Percentiles rank a stretch among this genome's conserved stretches.
Evolutionary conservation across 2,329 filamentous ascomycete species (phyloP).

Genomic region (Daldinia eschscholtzii): DNA sequence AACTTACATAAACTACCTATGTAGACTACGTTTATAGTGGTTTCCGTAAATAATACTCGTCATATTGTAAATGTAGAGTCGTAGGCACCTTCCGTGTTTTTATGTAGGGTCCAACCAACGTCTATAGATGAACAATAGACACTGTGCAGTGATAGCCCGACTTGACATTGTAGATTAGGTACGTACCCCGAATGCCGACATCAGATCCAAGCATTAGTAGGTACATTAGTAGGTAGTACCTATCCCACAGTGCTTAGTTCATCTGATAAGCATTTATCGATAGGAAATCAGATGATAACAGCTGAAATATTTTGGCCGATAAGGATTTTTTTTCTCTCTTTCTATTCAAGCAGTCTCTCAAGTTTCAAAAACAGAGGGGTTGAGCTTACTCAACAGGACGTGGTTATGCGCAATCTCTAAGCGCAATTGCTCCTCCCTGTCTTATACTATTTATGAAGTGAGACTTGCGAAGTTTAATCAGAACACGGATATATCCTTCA

Average conservation of each 20-base stretch:
- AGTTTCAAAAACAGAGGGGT: conserved; percentile 17
- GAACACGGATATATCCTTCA: neutral
- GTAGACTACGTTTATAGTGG: neutral
- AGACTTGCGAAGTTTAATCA: neutral
- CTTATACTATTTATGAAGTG: neutral
- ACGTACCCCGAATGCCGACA: conserved; percentile 21
- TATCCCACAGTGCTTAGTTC: neutral
- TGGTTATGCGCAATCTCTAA: conserved; percentile 10
- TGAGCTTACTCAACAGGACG: conserved; percentile 17
- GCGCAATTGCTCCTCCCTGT: neutral
- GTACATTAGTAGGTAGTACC: too few relatives aligned
- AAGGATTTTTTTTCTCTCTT: conserved; percentile 47
- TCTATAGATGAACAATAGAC: neutral
- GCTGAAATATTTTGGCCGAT: conserved; percentile 40
- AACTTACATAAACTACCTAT: neutral
- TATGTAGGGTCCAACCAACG: conserved; percentile 21
- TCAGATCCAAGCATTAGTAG: neutral
- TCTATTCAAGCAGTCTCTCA: neutral
- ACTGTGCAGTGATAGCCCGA: neutral
- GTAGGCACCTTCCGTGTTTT: conserved; percentile 4
- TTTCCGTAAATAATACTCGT: too few relatives aligned
- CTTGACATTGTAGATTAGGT: neutral
- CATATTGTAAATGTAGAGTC: neutral
- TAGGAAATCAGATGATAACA: conserved; percentile 28
- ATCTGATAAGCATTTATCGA: conserved; percentile 41